phyloP scores from a whole-genome alignment of 1,284 basidiomycete species.

The Rhodotorula sp. region DNA sequence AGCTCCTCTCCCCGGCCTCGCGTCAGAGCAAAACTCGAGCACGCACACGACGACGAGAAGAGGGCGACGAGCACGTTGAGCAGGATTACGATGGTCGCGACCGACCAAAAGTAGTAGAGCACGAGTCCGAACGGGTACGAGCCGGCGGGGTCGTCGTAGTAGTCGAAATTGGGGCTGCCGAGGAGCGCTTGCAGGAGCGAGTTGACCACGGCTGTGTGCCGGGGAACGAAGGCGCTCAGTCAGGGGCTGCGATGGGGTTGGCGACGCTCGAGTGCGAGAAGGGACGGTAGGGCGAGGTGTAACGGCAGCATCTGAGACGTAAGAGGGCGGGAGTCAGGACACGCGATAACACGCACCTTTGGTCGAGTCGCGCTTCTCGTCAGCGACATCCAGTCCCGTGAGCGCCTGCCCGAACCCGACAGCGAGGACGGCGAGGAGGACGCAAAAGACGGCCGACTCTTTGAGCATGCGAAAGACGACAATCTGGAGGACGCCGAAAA shows the following conservation, averaged over 20 bases:
- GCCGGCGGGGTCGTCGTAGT: constrained; percentile 55
- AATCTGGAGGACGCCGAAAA: constrained; percentile 62
- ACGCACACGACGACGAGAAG: constrained; percentile 51
- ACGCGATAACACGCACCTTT: constrained; percentile 5
- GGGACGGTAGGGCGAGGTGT: background rate
- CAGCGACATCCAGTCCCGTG: constrained; percentile 45
- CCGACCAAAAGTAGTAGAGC: constrained; percentile 72
- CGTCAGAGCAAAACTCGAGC: background rate
- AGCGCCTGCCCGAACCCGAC: constrained; percentile 46
- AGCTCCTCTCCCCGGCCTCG: too few relatives aligned
- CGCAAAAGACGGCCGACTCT: constrained; percentile 64
- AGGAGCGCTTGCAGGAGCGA: constrained; percentile 45
- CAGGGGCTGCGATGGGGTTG: too few relatives aligned
- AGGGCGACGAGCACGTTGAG: constrained; percentile 93
- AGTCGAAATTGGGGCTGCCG: constrained; percentile 69
- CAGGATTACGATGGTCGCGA: constrained; percentile 79
- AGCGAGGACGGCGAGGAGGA: constrained; percentile 51
- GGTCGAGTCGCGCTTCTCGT: constrained; percentile 40
- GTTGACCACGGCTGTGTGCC: constrained; percentile 32
- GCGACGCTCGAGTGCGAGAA: too few relatives aligned
- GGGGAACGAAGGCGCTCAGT: background rate
- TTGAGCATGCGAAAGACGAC: constrained; percentile 62
- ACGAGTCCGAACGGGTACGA: constrained; percentile 62
- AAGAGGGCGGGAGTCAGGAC: background rate
- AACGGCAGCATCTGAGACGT: background rate